Base-by-base conservation (phyloP, 768 basidiomycete species). In the Sporobolomyces phaffii region DNA sequence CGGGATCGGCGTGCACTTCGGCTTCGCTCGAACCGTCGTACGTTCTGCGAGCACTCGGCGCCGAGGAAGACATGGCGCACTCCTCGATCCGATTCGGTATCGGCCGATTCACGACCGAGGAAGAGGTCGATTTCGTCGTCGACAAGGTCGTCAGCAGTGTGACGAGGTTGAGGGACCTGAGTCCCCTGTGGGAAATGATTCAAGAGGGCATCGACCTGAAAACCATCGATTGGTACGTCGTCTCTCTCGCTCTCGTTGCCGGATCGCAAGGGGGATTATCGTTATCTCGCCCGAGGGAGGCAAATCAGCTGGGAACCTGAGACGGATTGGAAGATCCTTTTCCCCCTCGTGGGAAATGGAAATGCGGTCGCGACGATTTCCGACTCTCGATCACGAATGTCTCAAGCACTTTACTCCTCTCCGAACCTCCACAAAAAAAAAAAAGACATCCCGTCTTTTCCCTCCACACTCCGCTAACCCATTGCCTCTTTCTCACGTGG, bases 51-150 rank as follows among this genome's bases (percentile, higher is more conserved):
- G 96, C 96, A 5, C 84, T 99, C 49, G 89, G 90, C 73, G 91
- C 94, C 40, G 91, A 92, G 31, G 96, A 99, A 77, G 96, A 98
- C 75, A 96, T 97, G 92, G 96, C 96, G 0, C 96, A 99, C 77
- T 96, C 92, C 22, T 94, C 91, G 22, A 82, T 99, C 61, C 88
- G 96, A 29, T 99, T 99, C 78, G 96, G 96, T 50, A 88, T 99
- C 67, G 96, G 96, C 29, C 86, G 96, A 26, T 99, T 99, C 79
- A 98, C 94, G 22, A 99, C 96, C 2, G 92, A 97, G 77, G 90
- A 87, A 5, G 96, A 99, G 79, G 83, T 99, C 64, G 96, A 99
- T 77, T 91, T 89, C 72, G 94, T 99, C 53, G 83, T 93, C 43
- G 82, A 84, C 70, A 87, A 90, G 75, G 91, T 98, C 58, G 85